Base-by-base conservation (phyloP, 768 basidiomycete genomes). In the Lactarius psammicola region DNA sequence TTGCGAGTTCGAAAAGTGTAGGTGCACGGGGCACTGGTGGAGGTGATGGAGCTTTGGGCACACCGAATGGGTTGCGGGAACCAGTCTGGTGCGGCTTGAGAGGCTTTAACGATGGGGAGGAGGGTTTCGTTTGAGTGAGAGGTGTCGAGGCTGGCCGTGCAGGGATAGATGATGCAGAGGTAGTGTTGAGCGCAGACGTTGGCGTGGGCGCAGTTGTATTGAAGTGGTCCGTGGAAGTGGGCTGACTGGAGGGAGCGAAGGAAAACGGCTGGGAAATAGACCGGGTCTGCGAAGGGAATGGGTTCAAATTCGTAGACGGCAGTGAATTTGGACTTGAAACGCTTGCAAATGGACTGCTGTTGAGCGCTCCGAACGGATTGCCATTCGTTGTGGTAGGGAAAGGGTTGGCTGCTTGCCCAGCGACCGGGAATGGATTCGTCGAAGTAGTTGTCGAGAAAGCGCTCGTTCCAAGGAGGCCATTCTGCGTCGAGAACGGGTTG, bases 11-110 rank as follows among this genome's bases (percentile, higher is more conserved):
- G 76, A 90, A 84, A 72, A 98, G 78, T 2, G 92, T 94, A 11
- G 90, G 92, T 33, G 81, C 84, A 74, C 87, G 90, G 1, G 92
- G 90, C 31, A 91, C 80, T 18, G 90, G 87, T 1, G 87, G 84
- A 18, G 69, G 67, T 46, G 79, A 77, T 28, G 85, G 78, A 10
- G 82, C 81, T 6, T 83, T 80, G 4, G 91, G 85, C 34, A 85
- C 84, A 7, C 94, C 95, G 69, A 99, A 99, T 3, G 97, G 97
- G 81, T 99, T 99, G 70, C 86, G 87, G 8, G 93, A 92, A 31
- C 97, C 96, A 3, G 97, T 99, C 74, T 90, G 87, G 74, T 98
- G 95, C 7, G 94, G 82, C 71, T 86, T 87, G 31, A 98, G 82
- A 8, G 87, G 86, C 71, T 88, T 86, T 2, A 82, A 79, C 3